These are phyloP conservation scores for Wickerhamomyces silvicola DNA, from an alignment of 805 yeast species.

Conservation along the genomic window DNA sequence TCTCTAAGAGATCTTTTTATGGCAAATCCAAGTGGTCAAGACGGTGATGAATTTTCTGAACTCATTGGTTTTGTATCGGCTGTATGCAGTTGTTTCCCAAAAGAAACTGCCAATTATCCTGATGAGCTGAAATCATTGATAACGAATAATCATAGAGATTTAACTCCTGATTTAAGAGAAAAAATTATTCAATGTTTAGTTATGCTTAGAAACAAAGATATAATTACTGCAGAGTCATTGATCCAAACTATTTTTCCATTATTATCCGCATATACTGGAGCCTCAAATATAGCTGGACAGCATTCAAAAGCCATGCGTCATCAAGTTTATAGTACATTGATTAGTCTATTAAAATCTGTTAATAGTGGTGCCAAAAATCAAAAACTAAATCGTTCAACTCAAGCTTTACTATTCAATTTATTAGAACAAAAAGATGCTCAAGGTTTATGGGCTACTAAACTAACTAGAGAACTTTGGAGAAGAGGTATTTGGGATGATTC, in stretches of 20 bases:
- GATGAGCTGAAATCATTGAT: constrained; percentile 67
- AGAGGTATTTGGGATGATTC: constrained; percentile 98
- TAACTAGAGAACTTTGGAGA: constrained; percentile 95
- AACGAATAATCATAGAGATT: constrained; percentile 67
- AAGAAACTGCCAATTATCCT: constrained; percentile 82
- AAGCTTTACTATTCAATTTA: constrained; percentile 83
- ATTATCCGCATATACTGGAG: constrained; percentile 57
- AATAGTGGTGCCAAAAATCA: constrained; percentile 89
- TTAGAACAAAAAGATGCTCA: constrained; percentile 74
- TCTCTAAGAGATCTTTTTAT: constrained; percentile 83
- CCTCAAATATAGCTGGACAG: constrained; percentile 37
- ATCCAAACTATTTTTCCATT: constrained; percentile 88
- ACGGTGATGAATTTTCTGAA: constrained; percentile 55
- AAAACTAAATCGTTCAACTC: constrained; percentile 82
- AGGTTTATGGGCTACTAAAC: constrained; percentile 93
- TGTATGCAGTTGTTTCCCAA: constrained; percentile 84
- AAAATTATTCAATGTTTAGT: constrained; percentile 85
- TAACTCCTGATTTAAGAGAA: constrained; percentile 82
- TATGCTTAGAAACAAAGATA: constrained; percentile 82
- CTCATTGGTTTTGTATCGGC: constrained; percentile 88
- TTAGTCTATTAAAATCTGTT: constrained; percentile 71
- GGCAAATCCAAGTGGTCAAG: constrained; percentile 52
- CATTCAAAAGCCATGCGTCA: constrained; percentile 79
- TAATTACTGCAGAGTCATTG: constrained; percentile 70
- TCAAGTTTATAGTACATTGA: constrained; percentile 74